A percentile compares a stretch with the other conserved stretches of the same genome.
These are phyloP conservation scores for Penicillium sp. DNA, from an alignment of 2,329 filamentous ascomycete species.

Conservation along the genomic window DNA sequence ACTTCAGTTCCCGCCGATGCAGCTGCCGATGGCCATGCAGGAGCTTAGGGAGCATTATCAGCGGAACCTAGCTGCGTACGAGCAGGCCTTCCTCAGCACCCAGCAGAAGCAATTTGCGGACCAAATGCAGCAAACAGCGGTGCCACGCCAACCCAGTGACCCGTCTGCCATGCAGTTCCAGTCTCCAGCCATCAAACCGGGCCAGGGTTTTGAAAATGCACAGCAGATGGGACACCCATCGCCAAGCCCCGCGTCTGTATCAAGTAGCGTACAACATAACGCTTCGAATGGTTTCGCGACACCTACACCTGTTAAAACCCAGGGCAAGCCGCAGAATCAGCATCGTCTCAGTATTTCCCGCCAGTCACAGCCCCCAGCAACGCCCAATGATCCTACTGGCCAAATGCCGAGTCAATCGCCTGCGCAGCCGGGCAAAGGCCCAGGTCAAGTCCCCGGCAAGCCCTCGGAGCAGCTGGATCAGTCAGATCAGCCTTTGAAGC, in stretches of 20 bases:
- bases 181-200: conserved; percentile 41
- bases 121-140: conserved; percentile 24
- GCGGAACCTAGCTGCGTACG: conserved; percentile 66
- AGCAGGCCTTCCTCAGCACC: conserved; percentile 44
- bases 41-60: conserved; percentile 67
- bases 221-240: conserved; percentile 31
- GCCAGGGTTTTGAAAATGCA: conserved; percentile 41
- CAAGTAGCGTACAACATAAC: conserved; percentile 22
- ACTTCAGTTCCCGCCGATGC: conserved; percentile 52
- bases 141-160: conserved; percentile 34
- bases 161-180: too few species aligned
- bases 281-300: conserved; percentile 35
- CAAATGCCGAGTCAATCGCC: too few species aligned
- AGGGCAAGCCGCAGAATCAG: conserved; percentile 26
- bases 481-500: too few species aligned
- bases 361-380: conserved; percentile 27
- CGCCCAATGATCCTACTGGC: conserved; percentile 24
- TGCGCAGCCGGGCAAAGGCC: too few species aligned
- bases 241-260: too few species aligned
- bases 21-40: conserved; percentile 57
- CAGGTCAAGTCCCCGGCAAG: too few species aligned
- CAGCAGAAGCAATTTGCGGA: conserved; percentile 37
- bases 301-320: conserved; percentile 27
- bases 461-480: too few species aligned
- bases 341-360: conserved; percentile 29